Evolutionary conservation across 805 yeast species (phyloP).

Genomic region (Pichia paraexigua): DNA sequence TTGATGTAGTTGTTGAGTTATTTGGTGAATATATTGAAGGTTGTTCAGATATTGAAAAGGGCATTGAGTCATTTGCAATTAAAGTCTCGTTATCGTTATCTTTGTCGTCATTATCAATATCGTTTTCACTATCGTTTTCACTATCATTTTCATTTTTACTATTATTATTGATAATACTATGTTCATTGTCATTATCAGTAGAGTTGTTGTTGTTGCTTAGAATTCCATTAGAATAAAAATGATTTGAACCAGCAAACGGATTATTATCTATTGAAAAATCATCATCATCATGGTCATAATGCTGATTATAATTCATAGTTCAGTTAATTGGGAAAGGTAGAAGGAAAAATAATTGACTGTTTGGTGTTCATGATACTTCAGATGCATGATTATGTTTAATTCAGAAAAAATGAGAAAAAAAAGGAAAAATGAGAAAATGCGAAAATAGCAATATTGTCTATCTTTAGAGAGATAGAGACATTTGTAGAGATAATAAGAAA

Average conservation of each 20-base stretch:
- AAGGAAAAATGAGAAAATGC: not conserved
- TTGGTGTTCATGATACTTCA: no score
- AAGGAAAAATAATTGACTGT: no score
- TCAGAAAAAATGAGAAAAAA: no score
- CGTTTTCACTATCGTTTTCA: not conserved
- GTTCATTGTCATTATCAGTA: not conserved
- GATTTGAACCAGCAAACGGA: slow-evolving; percentile 30
- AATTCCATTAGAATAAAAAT: slow-evolving; percentile 24
- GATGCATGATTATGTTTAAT: no score
- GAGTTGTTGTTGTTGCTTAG: not conserved
- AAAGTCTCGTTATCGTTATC: not conserved
- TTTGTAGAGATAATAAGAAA: no score
- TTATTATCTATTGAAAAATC: slow-evolving; percentile 29
- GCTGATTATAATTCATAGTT: not conserved
- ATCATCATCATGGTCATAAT: slow-evolving; percentile 15
- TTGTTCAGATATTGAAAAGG: not conserved
- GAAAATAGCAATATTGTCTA: not conserved
- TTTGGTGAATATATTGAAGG: slow-evolving; percentile 1
- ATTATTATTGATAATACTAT: no score
- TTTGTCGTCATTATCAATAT: not conserved
- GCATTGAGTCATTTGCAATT: not conserved
- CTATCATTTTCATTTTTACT: not conserved
- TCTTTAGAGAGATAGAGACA: no score
- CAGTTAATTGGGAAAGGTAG: not conserved
- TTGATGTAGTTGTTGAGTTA: not conserved